Evolutionary conservation across 495 filamentous ascomycete species (phyloP), one percentile per base, ranked within the genome.

Genomic region (Coniosporium apollinis): DNA sequence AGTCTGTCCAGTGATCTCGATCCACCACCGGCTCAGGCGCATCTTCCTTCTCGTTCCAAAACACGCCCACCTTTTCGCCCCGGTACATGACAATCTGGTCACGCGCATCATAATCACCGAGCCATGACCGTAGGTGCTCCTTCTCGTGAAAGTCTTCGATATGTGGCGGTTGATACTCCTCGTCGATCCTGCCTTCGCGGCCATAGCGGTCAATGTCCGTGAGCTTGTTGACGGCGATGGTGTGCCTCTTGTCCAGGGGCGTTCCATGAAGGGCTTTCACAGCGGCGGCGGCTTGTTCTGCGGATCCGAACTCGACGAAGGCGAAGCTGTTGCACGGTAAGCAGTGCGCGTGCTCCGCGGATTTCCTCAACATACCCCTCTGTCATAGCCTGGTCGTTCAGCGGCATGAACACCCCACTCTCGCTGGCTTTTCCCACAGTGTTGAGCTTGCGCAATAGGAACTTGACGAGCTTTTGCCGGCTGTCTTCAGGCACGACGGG

Each of bases 1-100:
- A 74, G 57, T 97, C 91, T 40, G 89, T 97, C 89, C 89, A 97
- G 62, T 87, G 77, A 50, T 71, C 69, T 39, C 89, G 76, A 48
- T 96, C 85, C 35, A 97, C 77, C 19, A 92, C 70, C 28, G 72
- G 71, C 61, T 96, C 89, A 10, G 89, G 84, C 0, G 65, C 50
- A 39, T 94, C 89, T 58, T 74, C 82, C 62, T 92, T 87, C 69
- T 83, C 89, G 62, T 94, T 94, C 87, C 85, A 94, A 66, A 82
- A 93, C 0, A 97, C 80, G 30, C 83, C 85, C 13, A 97, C 89
- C 38, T 76, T 74, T 28, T 96, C 89, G 39, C 72, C 73, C 25
- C 80, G 74, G 67, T 76, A 94, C 66, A 94, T 83, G 47, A 79
- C 79, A 46, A 94, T 83, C 57, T 97, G 86, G 57, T 97, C 89